Evolutionary conservation across 2,329 filamentous ascomycete genomes (phyloP).

Genomic region (Mycosphaerella arachidis): DNA sequence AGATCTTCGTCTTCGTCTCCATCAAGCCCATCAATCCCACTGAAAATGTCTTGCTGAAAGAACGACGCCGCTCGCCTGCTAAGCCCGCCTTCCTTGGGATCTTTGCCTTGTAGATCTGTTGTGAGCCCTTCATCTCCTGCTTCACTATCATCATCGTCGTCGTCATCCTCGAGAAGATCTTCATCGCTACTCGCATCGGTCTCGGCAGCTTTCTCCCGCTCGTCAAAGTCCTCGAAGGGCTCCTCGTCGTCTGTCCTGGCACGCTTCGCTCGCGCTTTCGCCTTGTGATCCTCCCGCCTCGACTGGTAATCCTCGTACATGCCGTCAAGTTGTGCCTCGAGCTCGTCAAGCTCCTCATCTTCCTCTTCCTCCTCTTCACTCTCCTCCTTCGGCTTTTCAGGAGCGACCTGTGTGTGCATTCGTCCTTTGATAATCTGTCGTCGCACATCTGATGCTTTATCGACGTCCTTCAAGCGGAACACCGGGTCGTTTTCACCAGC

Average conservation of each 20-base stretch:
- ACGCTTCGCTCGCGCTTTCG: slow-evolving; percentile 87
- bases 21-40: slow-evolving; percentile 66
- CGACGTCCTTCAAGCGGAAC: slow-evolving; percentile 78
- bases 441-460: slow-evolving; percentile 66
- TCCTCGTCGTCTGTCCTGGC: slow-evolving; percentile 74
- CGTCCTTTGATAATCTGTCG: slow-evolving; percentile 66
- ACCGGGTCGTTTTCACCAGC: slow-evolving; percentile 63
- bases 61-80: slow-evolving; percentile 82
- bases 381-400: slow-evolving; percentile 37
- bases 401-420: slow-evolving; percentile 65
- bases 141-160: slow-evolving; percentile 55
- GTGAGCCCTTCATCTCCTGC: slow-evolving; percentile 48
- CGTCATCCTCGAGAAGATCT: slow-evolving; percentile 51
- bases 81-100: slow-evolving; percentile 52
- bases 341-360: slow-evolving; percentile 73
- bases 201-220: slow-evolving; percentile 55
- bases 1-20: slow-evolving; percentile 39
- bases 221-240: slow-evolving; percentile 79
- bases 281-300: slow-evolving; percentile 70
- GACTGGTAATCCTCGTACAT: slow-evolving; percentile 86
- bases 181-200: slow-evolving; percentile 49
- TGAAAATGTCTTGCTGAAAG: slow-evolving; percentile 93
- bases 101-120: slow-evolving; percentile 54
- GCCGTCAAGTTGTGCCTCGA: slow-evolving; percentile 79
- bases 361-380: slow-evolving; percentile 52